phyloP scores from a whole-genome alignment of 1,284 basidiomycete genomes.

The Cryptococcus wingfieldii region DNA sequence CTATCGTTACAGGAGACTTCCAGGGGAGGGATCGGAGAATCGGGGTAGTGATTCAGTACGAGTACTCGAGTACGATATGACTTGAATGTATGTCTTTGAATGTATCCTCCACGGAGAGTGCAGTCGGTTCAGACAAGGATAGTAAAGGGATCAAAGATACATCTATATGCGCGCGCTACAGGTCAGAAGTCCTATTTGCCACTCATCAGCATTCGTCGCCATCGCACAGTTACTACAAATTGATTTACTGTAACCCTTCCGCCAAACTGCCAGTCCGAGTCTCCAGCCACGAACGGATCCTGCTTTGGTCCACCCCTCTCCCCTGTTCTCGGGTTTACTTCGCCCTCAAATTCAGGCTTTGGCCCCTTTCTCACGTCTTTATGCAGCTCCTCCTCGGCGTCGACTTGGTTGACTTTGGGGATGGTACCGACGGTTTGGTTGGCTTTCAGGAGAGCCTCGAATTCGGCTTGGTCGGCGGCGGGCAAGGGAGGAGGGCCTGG shows the following conservation, averaged over 20 bases:
- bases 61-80: no score
- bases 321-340: conserved; percentile 55
- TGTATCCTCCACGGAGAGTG: no score
- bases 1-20: no score
- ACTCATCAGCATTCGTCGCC: not conserved
- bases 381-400: conserved; percentile 54
- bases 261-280: conserved; percentile 48
- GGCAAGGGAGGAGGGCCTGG: conserved; percentile 47
- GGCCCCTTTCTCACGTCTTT: conserved; percentile 51
- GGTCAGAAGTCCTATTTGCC: conserved; percentile 7
- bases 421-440: conserved; percentile 34
- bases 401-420: conserved; percentile 13
- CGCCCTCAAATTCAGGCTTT: conserved; percentile 54
- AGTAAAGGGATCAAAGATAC: no score
- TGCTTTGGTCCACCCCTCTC: conserved; percentile 57
- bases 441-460: conserved; percentile 44
- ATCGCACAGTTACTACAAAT: not conserved
- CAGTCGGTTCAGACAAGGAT: no score
- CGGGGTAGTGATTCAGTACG: no score
- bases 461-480: conserved; percentile 47
- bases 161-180: no score
- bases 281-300: conserved; percentile 52
- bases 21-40: no score
- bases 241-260: conserved; percentile 48
- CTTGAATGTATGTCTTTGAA: no score